Evolutionary conservation across 2,329 filamentous ascomycete species (phyloP).

Genomic region (Fusarium liriodendri): DNA sequence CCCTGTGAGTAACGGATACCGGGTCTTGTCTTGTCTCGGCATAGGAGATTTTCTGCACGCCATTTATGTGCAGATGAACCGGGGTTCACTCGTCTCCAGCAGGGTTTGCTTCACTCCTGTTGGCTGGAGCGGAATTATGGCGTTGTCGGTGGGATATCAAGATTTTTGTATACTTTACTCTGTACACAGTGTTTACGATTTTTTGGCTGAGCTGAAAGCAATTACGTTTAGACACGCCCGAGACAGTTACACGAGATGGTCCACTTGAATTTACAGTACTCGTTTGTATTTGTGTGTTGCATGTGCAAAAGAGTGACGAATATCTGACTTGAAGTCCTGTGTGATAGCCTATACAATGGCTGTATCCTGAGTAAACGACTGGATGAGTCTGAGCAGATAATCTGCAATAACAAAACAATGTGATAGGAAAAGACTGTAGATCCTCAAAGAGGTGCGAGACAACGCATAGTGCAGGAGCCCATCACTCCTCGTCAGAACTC

Average conservation of each 20-base stretch:
- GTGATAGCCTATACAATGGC: conserved; percentile 2
- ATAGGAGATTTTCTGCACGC: conserved; percentile 26
- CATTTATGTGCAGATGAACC: conserved; percentile 21
- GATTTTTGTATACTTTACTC: neutral
- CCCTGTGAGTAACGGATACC: neutral
- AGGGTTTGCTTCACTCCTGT: neutral
- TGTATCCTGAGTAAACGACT: conserved; percentile 4
- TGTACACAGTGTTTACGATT: neutral
- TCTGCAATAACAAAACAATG: conserved; percentile 1
- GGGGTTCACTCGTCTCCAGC: neutral
- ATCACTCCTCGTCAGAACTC: conserved; percentile 32
- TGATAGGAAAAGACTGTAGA: conserved; percentile 26
- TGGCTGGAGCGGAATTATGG: neutral
- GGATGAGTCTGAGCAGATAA: neutral
- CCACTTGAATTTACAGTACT: neutral
- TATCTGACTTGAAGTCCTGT: conserved; percentile 7
- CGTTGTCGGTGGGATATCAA: neutral
- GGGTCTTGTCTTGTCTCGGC: neutral
- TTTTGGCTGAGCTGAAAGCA: neutral
- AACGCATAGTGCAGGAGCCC: conserved; percentile 11
- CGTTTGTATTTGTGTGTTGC: conserved; percentile 5
- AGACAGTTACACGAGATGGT: neutral
- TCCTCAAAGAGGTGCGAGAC: neutral
- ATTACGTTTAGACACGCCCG: neutral
- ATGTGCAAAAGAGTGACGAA: conserved; percentile 22